A percentile compares a stretch with the other conserved stretches of the same genome.
These are phyloP conservation scores for Colletotrichum horii DNA, from an alignment of 2,329 filamentous ascomycete genomes.

Conservation along the genomic window DNA sequence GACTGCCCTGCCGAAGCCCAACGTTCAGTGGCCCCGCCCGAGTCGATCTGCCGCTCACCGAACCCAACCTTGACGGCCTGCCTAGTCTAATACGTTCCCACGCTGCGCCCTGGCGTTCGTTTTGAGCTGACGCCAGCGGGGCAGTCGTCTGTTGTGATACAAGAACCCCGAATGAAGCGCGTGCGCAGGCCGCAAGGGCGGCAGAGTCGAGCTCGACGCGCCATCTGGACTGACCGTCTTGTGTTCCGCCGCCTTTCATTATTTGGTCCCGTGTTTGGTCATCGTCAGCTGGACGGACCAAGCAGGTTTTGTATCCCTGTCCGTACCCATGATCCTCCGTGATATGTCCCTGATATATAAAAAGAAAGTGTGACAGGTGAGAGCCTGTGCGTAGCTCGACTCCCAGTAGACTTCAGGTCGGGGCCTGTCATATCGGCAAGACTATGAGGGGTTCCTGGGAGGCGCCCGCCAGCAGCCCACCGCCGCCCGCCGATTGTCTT, in stretches of 20 bases:
- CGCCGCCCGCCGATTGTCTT: background rate
- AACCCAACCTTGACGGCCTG: background rate
- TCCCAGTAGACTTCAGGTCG: background rate
- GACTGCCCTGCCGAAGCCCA: constrained; percentile 5
- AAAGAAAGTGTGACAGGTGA: constrained; percentile 12
- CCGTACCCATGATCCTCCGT: constrained; percentile 1
- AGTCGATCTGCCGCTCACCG: constrained; percentile 16
- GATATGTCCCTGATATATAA: background rate
- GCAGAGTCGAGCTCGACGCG: background rate
- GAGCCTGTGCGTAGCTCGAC: constrained; percentile 17
- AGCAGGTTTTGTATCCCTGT: constrained; percentile 19
- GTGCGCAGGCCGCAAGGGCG: background rate
- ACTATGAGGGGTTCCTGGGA: background rate
- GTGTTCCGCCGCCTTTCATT: background rate
- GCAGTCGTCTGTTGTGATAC: background rate
- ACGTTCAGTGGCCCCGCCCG: constrained; percentile 1
- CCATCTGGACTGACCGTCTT: background rate
- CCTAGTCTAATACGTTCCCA: background rate
- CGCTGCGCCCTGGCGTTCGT: background rate
- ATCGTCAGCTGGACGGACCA: background rate
- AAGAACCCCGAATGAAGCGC: background rate
- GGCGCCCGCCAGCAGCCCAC: background rate
- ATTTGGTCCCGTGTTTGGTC: background rate
- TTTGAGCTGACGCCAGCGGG: background rate
- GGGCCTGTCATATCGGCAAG: constrained; percentile 5